Conservation (phyloP, 345 rosid genomes). For the Eucalyptus cladocalyx region DNA sequence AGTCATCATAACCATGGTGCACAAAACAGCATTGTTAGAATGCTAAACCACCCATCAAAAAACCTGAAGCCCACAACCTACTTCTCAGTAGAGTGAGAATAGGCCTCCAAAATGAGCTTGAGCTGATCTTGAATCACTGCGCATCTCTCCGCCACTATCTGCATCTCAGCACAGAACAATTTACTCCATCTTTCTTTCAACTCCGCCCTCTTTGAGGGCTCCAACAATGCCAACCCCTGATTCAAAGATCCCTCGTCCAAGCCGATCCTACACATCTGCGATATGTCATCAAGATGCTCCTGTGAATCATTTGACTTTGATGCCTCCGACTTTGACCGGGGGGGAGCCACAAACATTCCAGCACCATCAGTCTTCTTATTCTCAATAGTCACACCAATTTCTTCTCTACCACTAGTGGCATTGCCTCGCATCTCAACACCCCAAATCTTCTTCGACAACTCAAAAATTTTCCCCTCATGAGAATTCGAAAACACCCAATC, state of each 20-base stretch:
- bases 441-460: neutral
- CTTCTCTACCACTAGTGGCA: neutral
- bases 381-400: neutral
- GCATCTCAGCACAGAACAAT: neutral
- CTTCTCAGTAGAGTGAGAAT: neutral
- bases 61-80: neutral
- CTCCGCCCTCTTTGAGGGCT: neutral
- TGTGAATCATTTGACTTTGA: neutral
- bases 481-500: neutral
- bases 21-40: neutral
- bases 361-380: neutral
- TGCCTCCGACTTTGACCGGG: neutral
- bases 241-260: neutral
- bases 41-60: neutral
- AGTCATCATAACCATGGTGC: neutral
- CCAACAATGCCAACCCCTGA: neutral
- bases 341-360: neutral
- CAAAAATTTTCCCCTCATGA: neutral
- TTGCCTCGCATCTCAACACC: neutral
- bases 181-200: conserved; percentile 1
- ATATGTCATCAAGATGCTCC: neutral
- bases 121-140: neutral
- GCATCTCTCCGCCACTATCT: neutral
- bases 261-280: neutral
- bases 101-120: neutral